phyloP scores from a whole-genome alignment of 306 rosid species.

The Hippophae rhamnoides region DNA sequence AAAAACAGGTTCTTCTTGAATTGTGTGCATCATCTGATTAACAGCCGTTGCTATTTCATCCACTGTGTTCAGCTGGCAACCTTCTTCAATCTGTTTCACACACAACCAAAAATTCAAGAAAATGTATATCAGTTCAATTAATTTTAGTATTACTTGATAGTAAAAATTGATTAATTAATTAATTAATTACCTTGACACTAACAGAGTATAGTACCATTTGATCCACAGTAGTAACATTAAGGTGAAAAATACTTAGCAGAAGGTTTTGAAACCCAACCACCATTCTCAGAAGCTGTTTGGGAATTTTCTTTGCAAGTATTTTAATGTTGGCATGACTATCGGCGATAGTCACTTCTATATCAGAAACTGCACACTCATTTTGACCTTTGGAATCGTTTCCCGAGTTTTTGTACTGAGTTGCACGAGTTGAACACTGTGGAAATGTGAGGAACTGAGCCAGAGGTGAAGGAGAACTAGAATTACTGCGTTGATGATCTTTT shows the following conservation, averaged over 20 bases:
- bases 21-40: constrained; percentile 46
- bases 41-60: constrained; percentile 83
- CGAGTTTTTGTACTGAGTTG: constrained; percentile 24
- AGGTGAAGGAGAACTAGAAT: constrained; percentile 14
- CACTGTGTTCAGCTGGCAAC: constrained; percentile 52
- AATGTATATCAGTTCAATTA: no score
- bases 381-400: not conserved
- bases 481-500: constrained; percentile 12
- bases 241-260: constrained; percentile 61
- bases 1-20: constrained; percentile 36
- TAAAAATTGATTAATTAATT: no score
- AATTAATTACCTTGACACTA: constrained; percentile 53
- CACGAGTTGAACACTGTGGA: constrained; percentile 70
- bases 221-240: constrained; percentile 51
- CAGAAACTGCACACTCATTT: constrained; percentile 36
- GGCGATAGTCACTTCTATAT: constrained; percentile 81
- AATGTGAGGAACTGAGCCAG: constrained; percentile 63
- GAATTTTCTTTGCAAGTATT: constrained; percentile 47
- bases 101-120: no score
- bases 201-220: constrained; percentile 69
- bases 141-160: no score
- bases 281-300: constrained; percentile 47
- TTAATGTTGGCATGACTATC: constrained; percentile 81
- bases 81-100: constrained; percentile 59
- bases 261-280: constrained; percentile 58